These are phyloP conservation scores for Eucalyptus tenuipes DNA, from an alignment of 345 rosid species.

Conservation along the genomic window DNA sequence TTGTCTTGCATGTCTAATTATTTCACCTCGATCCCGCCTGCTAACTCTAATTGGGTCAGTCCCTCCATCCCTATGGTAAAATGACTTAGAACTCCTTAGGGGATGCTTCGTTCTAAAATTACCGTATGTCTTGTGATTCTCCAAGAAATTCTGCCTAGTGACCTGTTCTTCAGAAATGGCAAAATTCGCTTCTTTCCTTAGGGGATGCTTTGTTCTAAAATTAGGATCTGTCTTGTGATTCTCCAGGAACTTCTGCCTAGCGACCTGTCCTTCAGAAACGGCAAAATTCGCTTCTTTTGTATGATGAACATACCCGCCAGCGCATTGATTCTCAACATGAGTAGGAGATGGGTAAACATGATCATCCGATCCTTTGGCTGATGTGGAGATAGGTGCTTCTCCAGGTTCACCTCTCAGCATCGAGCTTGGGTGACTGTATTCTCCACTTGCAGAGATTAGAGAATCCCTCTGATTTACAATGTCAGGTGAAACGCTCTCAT, in stretches of 20 bases:
- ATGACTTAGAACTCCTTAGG: not conserved
- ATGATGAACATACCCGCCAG: not conserved
- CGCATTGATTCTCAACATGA: not conserved
- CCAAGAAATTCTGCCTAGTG: not conserved
- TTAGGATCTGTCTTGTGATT: not conserved
- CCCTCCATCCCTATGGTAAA: not conserved
- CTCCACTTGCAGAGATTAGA: not conserved
- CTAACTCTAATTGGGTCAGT: not conserved
- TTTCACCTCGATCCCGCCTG: not conserved
- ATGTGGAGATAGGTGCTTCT: not conserved
- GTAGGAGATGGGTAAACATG: not conserved
- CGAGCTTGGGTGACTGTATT: not conserved
- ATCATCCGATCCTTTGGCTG: not conserved
- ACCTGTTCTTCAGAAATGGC: not conserved
- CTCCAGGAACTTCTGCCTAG: not conserved
- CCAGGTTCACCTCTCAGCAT: not conserved
- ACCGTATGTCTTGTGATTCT: not conserved
- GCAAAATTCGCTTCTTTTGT: not conserved
- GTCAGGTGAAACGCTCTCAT: not conserved
- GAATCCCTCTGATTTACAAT: not conserved
- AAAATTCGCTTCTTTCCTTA: not conserved
- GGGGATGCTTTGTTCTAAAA: not conserved
- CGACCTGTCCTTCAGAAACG: not conserved
- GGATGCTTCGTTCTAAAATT: not conserved
- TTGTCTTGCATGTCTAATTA: not conserved